These are phyloP conservation scores for Selenicereus undatus DNA, from an alignment of 148 eudicot species.

Conservation along the genomic window DNA sequence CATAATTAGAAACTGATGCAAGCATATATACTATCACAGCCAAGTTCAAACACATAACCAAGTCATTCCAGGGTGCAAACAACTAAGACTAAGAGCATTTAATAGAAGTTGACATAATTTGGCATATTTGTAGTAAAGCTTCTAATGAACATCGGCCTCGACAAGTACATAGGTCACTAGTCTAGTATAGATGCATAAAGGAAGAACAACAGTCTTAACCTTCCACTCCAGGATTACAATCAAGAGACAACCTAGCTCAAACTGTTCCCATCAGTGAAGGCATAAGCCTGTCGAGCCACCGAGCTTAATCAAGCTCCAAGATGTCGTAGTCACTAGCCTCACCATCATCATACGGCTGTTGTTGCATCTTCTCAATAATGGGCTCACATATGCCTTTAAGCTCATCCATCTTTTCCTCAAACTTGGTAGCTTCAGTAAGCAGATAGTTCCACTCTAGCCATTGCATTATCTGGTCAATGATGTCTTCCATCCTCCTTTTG, in stretches of 20 bases:
- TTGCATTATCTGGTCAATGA: conserved; percentile 2
- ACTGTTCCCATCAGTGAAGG: no score
- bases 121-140: neutral
- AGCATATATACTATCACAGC: no score
- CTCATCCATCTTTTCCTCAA: conserved; percentile 8
- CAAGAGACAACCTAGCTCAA: neutral
- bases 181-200: neutral
- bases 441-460: conserved; percentile 14
- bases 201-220: neutral
- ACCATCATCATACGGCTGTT: neutral
- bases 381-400: conserved; percentile 14
- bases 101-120: neutral
- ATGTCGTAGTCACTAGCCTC: neutral
- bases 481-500: conserved; percentile 2
- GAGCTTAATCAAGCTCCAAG: neutral
- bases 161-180: neutral
- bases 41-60: neutral
- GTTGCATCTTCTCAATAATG: neutral
- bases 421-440: conserved; percentile 2
- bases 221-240: neutral
- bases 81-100: neutral
- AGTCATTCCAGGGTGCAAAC: neutral
- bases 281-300: neutral
- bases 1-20: no score
- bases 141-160: neutral